Evolutionary conservation across 83 land plant genomes (phyloP).

Genomic region (Thuja plicata): DNA sequence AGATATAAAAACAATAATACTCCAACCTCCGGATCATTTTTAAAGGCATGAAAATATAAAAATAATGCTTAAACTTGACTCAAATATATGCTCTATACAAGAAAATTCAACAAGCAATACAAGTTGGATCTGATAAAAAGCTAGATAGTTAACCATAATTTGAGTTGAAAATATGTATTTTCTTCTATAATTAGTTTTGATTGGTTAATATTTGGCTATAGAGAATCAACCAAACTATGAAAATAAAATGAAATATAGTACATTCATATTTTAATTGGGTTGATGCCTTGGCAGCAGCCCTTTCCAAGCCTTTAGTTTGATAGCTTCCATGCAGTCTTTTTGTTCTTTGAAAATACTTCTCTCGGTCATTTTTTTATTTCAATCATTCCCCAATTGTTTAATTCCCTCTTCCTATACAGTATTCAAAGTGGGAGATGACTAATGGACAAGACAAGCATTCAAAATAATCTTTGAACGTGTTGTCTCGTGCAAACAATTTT

Average conservation of each 20-base stretch:
- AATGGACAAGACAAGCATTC: not conserved
- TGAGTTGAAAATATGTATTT: not conserved
- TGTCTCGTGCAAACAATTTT: slow-evolving; percentile 12
- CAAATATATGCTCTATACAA: not conserved
- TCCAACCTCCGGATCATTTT: not conserved
- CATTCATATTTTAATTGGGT: not conserved
- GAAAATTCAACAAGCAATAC: not conserved
- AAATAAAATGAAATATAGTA: not conserved
- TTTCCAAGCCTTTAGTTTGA: slow-evolving; percentile 54
- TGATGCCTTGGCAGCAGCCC: slow-evolving; percentile 31
- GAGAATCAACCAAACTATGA: not conserved
- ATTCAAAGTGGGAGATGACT: not conserved
- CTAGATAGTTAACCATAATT: not conserved
- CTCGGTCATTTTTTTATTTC: too few relatives aligned
- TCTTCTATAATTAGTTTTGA: not conserved
- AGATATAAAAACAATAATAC: not conserved
- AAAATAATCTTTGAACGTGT: not conserved
- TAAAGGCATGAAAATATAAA: not conserved
- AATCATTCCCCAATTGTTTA: not conserved
- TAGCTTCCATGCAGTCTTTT: slow-evolving; percentile 61
- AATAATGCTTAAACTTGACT: not conserved
- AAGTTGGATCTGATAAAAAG: not conserved
- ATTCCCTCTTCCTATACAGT: not conserved
- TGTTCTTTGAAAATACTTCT: slow-evolving; percentile 62
- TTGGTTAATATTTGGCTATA: not conserved